A percentile compares a stretch with the other conserved stretches of the same genome.
Evolutionary conservation across 2,329 filamentous ascomycete species (phyloP).

Genomic region (Colletotrichum shisoi): DNA sequence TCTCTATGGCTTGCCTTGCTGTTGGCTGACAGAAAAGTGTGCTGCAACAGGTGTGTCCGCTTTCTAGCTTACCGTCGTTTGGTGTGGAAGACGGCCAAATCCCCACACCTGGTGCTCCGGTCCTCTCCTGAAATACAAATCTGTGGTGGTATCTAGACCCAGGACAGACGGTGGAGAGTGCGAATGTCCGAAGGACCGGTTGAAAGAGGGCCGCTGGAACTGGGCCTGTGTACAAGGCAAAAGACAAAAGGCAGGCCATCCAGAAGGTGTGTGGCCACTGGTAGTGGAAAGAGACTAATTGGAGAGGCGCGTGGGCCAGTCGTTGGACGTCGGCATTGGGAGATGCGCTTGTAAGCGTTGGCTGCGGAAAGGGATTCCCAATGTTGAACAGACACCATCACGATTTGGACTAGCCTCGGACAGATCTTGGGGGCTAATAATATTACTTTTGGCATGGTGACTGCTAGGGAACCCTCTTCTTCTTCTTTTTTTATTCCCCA

Average conservation of each 20-base stretch:
- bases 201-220: neutral
- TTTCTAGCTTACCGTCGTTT: neutral
- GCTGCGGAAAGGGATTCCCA: neutral
- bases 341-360: constrained; percentile 24
- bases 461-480: neutral
- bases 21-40: constrained; percentile 8
- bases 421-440: constrained; percentile 4
- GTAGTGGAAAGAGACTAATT: neutral
- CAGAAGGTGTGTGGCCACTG: neutral
- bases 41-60: constrained; percentile 20
- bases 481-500: no score
- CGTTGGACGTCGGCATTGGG: constrained; percentile 9
- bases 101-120: neutral
- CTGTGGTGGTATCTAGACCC: neutral
- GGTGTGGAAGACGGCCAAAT: constrained; percentile 3
- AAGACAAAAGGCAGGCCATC: neutral
- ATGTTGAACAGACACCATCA: constrained; percentile 10
- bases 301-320: constrained; percentile 19
- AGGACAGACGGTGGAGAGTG: neutral
- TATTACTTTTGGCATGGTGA: constrained; percentile 3
- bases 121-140: no score
- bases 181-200: constrained; percentile 1
- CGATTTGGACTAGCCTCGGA: constrained; percentile 8
- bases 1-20: neutral
- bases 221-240: neutral